Base-by-base conservation (phyloP, 2,329 filamentous ascomycete species). In the Diplodia corticola region DNA sequence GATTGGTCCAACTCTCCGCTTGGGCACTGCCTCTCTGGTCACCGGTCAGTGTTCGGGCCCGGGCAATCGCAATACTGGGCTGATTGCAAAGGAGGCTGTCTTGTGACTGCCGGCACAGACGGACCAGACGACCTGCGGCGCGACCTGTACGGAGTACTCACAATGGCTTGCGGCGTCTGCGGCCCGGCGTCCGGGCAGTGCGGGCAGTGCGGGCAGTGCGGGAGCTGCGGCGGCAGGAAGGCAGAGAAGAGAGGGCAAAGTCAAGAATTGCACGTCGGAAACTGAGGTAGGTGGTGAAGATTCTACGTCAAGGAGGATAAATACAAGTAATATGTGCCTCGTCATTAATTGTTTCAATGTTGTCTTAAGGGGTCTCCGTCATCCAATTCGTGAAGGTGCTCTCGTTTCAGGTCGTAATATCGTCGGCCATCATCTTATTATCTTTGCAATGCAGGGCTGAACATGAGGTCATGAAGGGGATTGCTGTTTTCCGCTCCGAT, bases 41-140 rank as follows among this genome's bases (percentile, higher is more conserved):
- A 61, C 57, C 57, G 57, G 57, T 61, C 44, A 61, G 57, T 26
- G 40, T 26, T 49, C 44, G 57, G 57, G 44, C 57, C 33, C 28
- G 57, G 57, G 57, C 57, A 61, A 61, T 61, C 57, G 44, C 44
- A 61, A 49, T 61, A 61, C 57, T 33, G 57, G 44, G 17, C n/a
- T 61, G 57, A 61, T 61, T 61, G 57, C 57, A 30, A 61, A 49
- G 57, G 40, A 24, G 57, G 20, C 55, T 61, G 57, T 61, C 57
- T 46, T 61, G 57, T 61, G 57, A 61, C 57, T 28, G 10, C 3
- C 13, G 57, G 57, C 57, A 50, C 55, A 44, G 55, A 33, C 40
- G 44, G 54, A 28, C 44, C 54, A 59, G 55, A 33, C 37, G 55
- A 49, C 40, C 10, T 35, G 7, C 10, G 17, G 17, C 44, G 57